These are phyloP conservation scores for Aureobasidium melanogenum DNA, from an alignment of 2,329 filamentous ascomycete genomes.

Conservation along the genomic window DNA sequence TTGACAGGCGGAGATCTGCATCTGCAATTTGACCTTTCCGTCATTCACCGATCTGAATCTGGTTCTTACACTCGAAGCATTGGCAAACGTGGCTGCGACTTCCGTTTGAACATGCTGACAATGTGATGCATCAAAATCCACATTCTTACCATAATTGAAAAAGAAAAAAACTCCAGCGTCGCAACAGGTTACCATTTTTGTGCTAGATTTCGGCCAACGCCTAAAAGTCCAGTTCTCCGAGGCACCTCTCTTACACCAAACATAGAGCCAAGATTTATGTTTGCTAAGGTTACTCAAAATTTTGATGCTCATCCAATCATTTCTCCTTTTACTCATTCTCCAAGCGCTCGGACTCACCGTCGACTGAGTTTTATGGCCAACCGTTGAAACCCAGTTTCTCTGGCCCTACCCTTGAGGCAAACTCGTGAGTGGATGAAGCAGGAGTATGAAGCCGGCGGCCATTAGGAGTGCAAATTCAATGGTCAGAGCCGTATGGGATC, in stretches of 20 bases:
- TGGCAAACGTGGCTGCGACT: neutral
- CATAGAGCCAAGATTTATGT: neutral
- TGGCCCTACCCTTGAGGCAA: neutral
- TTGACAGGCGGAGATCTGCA: slow-evolving; percentile 11
- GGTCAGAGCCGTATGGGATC: too few species aligned
- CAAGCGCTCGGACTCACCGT: neutral
- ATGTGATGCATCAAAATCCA: neutral
- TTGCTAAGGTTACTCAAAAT: neutral
- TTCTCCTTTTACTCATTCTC: neutral
- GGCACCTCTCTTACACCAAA: neutral
- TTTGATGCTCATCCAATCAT: neutral
- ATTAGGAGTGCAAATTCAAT: neutral
- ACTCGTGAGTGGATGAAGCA: neutral
- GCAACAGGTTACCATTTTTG: neutral
- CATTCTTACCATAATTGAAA: neutral
- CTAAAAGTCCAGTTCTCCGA: neutral
- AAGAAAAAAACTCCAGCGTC: neutral
- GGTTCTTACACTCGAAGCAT: neutral
- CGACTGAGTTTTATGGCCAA: neutral
- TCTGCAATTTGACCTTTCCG: slow-evolving; percentile 7
- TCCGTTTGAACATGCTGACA: neutral
- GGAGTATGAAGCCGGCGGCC: neutral
- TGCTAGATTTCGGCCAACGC: neutral
- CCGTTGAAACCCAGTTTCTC: neutral
- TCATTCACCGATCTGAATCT: neutral